Evolutionary conservation across 768 basidiomycete genomes (phyloP), one percentile per base, ranked within the genome.

Genomic region (Candolleomyces eurysporus): DNA sequence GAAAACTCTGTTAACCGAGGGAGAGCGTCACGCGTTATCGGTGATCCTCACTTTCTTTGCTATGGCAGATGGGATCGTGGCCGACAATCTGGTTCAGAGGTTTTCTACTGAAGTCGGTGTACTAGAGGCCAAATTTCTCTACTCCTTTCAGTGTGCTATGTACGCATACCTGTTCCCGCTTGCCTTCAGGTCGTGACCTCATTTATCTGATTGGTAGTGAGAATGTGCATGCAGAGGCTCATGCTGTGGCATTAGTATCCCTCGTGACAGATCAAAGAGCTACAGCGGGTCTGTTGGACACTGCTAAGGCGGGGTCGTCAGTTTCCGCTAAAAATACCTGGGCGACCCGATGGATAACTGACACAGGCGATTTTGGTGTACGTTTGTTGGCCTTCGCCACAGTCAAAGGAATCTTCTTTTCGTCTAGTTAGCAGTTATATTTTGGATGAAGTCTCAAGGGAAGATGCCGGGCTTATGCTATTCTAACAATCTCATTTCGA

Each of bases 321-420:
- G n/a, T 52, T 31, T 16, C 51, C 4, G 51, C 19, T n/a, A 52
- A 52, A 7, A 52, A 7, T n/a, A 4, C 1, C 1, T 52, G 51
- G 51, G 51, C 51, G 1, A n/a, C 19, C 3, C 26, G n/a, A 9
- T 52, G 51, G 51, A 26, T 49, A n/a, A 19, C 30, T 31, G 26
- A 30, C 3, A 3, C n/a, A 3, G 14, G 1, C 8, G 26, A 11
- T 8, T 52, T 52, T 31, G 51, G 26, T 13, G 51, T 30, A n/a
- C 51, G 51, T 14, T n/a, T 52, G 22, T 16, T 52, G n/a, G 51
- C 51, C 14, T 92, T 92, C 63, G 90, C 91, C 10, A 88, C 88
- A 0, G 90, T 92, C 31, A 91, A 92, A 68, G 91, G 91, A 16
- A 86, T 92, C 61, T 92, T 92, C 78, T 91, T 92, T 73, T 90